A percentile compares a stretch with the other conserved stretches of the same genome.
These are phyloP conservation scores for Malania oleifera DNA, from an alignment of 164 flowering plant genomes.

Conservation along the genomic window DNA sequence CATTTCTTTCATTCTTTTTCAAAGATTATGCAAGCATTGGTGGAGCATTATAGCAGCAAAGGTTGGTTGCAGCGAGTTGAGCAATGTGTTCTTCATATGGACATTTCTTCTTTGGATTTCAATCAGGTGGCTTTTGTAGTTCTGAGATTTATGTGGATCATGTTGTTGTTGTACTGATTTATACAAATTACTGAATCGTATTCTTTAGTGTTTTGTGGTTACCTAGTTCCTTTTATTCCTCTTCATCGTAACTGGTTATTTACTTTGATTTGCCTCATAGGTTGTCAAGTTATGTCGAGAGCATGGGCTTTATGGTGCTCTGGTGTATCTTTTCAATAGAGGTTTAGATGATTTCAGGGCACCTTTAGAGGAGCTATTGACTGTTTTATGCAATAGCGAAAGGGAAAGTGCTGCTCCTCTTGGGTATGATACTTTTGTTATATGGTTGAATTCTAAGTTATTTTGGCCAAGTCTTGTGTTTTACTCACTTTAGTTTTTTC, in stretches of 20 bases:
- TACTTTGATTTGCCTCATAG: conserved; percentile 30
- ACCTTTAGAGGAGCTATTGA: conserved; percentile 90
- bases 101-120: conserved; percentile 94
- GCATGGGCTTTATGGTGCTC: conserved; percentile 85
- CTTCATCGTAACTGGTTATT: conserved; percentile 1
- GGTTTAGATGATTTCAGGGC: conserved; percentile 88
- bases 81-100: conserved; percentile 99
- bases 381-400: conserved; percentile 47
- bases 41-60: conserved; percentile 88
- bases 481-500: too few species aligned
- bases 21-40: conserved; percentile 98
- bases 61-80: conserved; percentile 99
- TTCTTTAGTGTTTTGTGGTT: not conserved
- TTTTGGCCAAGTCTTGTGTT: too few species aligned
- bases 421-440: conserved; percentile 50
- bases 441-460: not conserved
- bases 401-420: conserved; percentile 51
- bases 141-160: conserved; percentile 1
- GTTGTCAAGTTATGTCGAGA: conserved; percentile 88
- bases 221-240: not conserved
- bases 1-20: conserved; percentile 1
- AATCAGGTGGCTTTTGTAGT: conserved; percentile 62
- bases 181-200: not conserved
- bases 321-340: conserved; percentile 87
- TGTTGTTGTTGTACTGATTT: conserved; percentile 8